A percentile compares a stretch with the other conserved stretches of the same genome.
Evolutionary conservation across 768 basidiomycete species (phyloP).

Genomic region (Suillus hirtellus): DNA sequence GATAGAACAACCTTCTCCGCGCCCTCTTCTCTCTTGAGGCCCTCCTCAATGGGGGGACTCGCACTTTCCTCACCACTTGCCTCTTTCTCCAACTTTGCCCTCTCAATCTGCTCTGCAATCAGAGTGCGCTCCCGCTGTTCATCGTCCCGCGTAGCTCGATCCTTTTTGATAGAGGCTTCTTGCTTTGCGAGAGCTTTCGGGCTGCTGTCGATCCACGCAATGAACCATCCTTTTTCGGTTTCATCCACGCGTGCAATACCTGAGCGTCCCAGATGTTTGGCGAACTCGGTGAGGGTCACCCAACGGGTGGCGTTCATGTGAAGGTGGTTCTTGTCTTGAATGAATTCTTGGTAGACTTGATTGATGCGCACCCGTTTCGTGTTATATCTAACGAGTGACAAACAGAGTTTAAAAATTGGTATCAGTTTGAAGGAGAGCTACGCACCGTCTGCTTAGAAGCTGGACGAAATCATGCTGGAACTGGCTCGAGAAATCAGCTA

Average conservation of each 20-base stretch:
- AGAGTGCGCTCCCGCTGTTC: slow-evolving; percentile 91
- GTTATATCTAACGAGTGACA: slow-evolving; percentile 48
- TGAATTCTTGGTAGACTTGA: slow-evolving; percentile 97
- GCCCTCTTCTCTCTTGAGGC: slow-evolving; percentile 70
- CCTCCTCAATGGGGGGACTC: slow-evolving; percentile 50
- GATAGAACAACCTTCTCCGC: slow-evolving; percentile 76
- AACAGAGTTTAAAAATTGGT: neutral
- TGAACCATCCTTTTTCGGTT: slow-evolving; percentile 98
- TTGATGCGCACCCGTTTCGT: slow-evolving; percentile 96
- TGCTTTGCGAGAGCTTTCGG: slow-evolving; percentile 90
- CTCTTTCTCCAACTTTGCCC: slow-evolving; percentile 60
- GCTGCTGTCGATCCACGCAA: slow-evolving; percentile 96
- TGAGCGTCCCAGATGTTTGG: slow-evolving; percentile 81
- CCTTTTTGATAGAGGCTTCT: slow-evolving; percentile 89
- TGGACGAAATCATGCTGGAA: slow-evolving; percentile 94
- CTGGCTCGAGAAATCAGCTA: slow-evolving; percentile 81
- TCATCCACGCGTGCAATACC: slow-evolving; percentile 94
- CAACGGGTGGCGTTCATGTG: slow-evolving; percentile 99
- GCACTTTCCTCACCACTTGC: slow-evolving; percentile 34
- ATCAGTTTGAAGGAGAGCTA: slow-evolving; percentile 11
- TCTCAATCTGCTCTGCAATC: slow-evolving; percentile 91
- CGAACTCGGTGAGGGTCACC: slow-evolving; percentile 97
- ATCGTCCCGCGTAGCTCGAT: slow-evolving; percentile 86
- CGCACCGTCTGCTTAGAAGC: slow-evolving; percentile 80
- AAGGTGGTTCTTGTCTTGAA: slow-evolving; percentile 87